phyloP scores from a whole-genome alignment of 1,284 basidiomycete species.

The Meira nashicola region DNA sequence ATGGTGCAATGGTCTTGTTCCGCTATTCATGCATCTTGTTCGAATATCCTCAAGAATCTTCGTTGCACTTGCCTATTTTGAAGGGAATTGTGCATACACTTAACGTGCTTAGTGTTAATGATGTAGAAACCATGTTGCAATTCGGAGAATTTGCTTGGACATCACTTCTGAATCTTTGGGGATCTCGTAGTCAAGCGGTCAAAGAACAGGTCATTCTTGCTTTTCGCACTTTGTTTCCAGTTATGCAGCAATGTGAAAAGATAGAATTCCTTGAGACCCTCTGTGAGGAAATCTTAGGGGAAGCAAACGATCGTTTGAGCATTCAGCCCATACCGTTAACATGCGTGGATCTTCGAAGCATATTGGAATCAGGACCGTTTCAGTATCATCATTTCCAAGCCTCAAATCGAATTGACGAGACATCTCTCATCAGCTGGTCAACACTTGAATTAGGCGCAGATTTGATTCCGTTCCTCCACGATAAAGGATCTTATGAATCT shows the following conservation, averaged over 20 bases:
- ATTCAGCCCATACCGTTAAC: neutral
- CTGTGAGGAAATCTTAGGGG: neutral
- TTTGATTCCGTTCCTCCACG: neutral
- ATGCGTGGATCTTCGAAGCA: neutral
- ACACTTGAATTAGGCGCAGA: slow-evolving; percentile 78
- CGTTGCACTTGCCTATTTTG: slow-evolving; percentile 32
- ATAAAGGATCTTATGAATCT: slow-evolving; percentile 46
- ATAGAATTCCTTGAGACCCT: neutral
- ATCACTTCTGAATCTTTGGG: slow-evolving; percentile 20
- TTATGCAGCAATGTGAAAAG: slow-evolving; percentile 3
- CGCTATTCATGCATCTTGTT: slow-evolving; percentile 29
- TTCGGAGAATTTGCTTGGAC: slow-evolving; percentile 18
- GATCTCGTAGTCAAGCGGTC: slow-evolving; percentile 25
- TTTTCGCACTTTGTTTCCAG: slow-evolving; percentile 23
- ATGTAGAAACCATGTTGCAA: slow-evolving; percentile 15
- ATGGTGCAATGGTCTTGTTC: slow-evolving; percentile 24
- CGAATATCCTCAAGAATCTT: slow-evolving; percentile 22
- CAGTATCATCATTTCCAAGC: slow-evolving; percentile 62
- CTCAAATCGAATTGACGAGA: slow-evolving; percentile 67
- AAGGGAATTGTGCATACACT: slow-evolving; percentile 27
- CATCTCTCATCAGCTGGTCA: slow-evolving; percentile 73
- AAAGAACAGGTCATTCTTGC: slow-evolving; percentile 34
- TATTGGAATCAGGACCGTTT: slow-evolving; percentile 56
- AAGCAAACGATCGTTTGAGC: slow-evolving; percentile 14
- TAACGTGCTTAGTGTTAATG: slow-evolving; percentile 32